Base-by-base conservation (phyloP, 306 rosid genomes). In the Fagus crenata region DNA sequence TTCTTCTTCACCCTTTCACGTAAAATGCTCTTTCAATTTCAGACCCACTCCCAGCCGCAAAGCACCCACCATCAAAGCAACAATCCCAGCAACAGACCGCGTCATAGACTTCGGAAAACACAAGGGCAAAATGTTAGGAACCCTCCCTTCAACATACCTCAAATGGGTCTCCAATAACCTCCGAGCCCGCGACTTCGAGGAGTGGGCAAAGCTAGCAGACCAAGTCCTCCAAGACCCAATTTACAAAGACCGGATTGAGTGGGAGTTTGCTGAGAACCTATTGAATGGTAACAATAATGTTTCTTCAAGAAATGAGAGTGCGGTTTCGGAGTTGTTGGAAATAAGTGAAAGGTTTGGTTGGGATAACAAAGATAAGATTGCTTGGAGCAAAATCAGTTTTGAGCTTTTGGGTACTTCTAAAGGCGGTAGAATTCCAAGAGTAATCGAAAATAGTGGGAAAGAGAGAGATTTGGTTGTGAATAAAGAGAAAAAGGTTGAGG, bases 101-200 rank as follows among this genome's bases (percentile, higher is more conserved):
- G 78, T 78, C 22, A 84, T 88, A 6, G 86, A 86, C 58, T 90
- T 92, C 64, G 89, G 93, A 13, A 88, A 84, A 71, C 74, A 88
- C 86, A 87, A 92, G 71, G 97, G 95, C 28, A 90, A 81, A 42
- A 88, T 88, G 91, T 67, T 92, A 0, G 97, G 95, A 39, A 56
- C 82, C 49, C 83, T 92, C n/a, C 95, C 95, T 15, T 85, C n/a
- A n/a, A n/a, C n/a, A n/a, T n/a, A n/a, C n/a, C n/a, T n/a, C n/a
- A n/a, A n/a, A n/a, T n/a, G n/a, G n/a, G n/a, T n/a, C n/a, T n/a
- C n/a, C n/a, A n/a, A n/a, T n/a, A n/a, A n/a, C n/a, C n/a, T n/a
- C n/a, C n/a, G n/a, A n/a, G n/a, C n/a, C n/a, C n/a, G n/a, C n/a
- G n/a, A n/a, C n/a, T n/a, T n/a, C n/a, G n/a, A n/a, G n/a, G n/a